Evolutionary conservation across 768 basidiomycete species (phyloP).

Genomic region (Leccinum variicolor): DNA sequence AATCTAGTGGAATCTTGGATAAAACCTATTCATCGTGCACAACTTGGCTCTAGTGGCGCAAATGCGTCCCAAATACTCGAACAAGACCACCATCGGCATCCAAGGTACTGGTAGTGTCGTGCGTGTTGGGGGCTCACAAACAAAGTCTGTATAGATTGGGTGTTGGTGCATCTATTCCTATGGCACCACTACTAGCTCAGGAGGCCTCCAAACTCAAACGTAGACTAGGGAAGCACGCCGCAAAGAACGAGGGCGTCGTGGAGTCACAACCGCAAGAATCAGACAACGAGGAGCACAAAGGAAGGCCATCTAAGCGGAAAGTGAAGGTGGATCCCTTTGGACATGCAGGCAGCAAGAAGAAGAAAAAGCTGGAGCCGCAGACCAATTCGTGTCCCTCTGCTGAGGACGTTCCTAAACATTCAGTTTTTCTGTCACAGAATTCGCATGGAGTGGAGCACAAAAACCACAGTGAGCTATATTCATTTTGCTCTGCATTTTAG

Average conservation of each 20-base stretch:
- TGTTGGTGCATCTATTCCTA: conserved; percentile 65
- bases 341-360: conserved; percentile 36
- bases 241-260: conserved; percentile 46
- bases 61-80: conserved; percentile 55
- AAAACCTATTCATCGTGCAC: conserved; percentile 45
- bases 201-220: conserved; percentile 63
- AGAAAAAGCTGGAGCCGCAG: conserved; percentile 37
- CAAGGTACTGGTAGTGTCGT: conserved; percentile 45
- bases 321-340: conserved; percentile 56
- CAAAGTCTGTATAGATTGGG: conserved; percentile 51
- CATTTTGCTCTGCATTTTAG: neutral
- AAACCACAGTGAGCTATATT: conserved; percentile 11
- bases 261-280: conserved; percentile 23
- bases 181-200: conserved; percentile 39
- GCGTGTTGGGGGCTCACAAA: neutral
- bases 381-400: neutral
- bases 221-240: conserved; percentile 48
- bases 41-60: conserved; percentile 27
- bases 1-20: conserved; percentile 77
- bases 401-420: neutral
- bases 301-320: conserved; percentile 58
- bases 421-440: neutral
- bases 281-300: conserved; percentile 56
- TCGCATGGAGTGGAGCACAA: neutral
- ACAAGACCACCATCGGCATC: conserved; percentile 65